A percentile compares a stretch with the other conserved stretches of the same genome.
These are phyloP conservation scores for Triticum turgidum DNA, from an alignment of 176 grass and related monocot species.

Conservation along the genomic window DNA sequence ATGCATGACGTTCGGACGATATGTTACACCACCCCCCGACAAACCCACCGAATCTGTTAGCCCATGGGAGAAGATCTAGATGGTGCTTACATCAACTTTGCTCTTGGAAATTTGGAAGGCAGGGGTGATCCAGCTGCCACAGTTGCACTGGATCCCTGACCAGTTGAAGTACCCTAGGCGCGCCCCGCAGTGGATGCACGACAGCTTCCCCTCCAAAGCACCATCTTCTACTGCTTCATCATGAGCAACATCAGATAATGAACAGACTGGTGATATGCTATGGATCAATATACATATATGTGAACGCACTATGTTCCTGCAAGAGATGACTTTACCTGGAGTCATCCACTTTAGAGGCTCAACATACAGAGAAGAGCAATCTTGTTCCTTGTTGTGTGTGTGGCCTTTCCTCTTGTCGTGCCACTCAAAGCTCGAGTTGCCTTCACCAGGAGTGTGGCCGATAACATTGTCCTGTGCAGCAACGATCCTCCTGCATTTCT, in stretches of 20 bases:
- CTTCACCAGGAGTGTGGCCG: conserved; percentile 66
- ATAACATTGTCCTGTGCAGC: conserved; percentile 74
- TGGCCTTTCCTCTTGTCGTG: conserved; percentile 42
- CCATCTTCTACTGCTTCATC: conserved; percentile 78
- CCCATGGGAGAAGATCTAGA: not conserved
- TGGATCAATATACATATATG: not conserved
- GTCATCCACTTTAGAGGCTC: conserved; percentile 99
- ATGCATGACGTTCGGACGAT: not conserved
- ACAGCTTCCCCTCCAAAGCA: conserved; percentile 88
- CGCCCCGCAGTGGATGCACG: conserved; percentile 75
- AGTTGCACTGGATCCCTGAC: conserved; percentile 92
- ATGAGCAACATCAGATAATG: conserved; percentile 1
- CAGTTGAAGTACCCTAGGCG: conserved; percentile 91
- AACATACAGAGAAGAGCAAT: conserved; percentile 80
- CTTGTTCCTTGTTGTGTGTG: conserved; percentile 55
- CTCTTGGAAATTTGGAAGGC: conserved; percentile 94
- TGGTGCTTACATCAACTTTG: conserved; percentile 75
- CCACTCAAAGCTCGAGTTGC: conserved; percentile 80
- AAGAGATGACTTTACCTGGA: conserved; percentile 48
- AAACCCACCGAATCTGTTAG: not conserved
- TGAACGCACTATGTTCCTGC: not conserved
- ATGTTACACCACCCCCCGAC: not conserved
- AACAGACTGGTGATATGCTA: not conserved
- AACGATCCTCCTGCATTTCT: conserved; percentile 81
- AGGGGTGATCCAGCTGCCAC: conserved; percentile 88